These are phyloP conservation scores for Silybum marianum DNA, from an alignment of 129 eudicot species.

Conservation along the genomic window DNA sequence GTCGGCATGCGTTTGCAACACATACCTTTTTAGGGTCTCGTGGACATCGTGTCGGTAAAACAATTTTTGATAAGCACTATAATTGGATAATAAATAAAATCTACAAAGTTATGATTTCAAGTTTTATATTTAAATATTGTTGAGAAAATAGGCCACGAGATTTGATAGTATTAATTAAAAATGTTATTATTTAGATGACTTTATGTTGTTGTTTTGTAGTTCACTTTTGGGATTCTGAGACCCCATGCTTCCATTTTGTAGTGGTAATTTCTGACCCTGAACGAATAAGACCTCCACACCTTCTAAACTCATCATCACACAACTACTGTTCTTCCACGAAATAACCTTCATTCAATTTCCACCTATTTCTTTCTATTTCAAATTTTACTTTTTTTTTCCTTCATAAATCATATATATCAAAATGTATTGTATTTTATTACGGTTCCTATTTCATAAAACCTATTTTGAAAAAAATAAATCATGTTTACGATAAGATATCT, in stretches of 20 bases:
- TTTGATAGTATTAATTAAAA: neutral
- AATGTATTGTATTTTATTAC: too few relatives aligned
- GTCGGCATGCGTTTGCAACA: neutral
- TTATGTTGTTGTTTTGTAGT: constrained; percentile 43
- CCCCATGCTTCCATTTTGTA: constrained; percentile 31
- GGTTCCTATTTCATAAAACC: too few relatives aligned
- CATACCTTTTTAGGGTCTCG: neutral
- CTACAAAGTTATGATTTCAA: neutral
- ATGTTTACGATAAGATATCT: too few relatives aligned
- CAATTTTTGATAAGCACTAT: neutral
- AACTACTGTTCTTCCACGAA: neutral
- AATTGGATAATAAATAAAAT: neutral
- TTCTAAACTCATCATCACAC: constrained; percentile 8
- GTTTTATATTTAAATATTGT: neutral
- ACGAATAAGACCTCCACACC: constrained; percentile 31
- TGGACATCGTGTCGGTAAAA: neutral
- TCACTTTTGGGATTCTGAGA: constrained; percentile 38
- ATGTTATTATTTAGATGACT: constrained; percentile 19
- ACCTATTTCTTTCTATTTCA: neutral
- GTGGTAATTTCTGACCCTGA: constrained; percentile 32
- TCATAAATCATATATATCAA: too few relatives aligned
- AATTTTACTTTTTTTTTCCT: neutral
- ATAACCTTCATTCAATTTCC: neutral
- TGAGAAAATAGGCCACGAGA: neutral
- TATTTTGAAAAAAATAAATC: too few relatives aligned